Base-by-base conservation (phyloP, 805 yeast genomes). In the Teunomyces barrocoloradensis region DNA sequence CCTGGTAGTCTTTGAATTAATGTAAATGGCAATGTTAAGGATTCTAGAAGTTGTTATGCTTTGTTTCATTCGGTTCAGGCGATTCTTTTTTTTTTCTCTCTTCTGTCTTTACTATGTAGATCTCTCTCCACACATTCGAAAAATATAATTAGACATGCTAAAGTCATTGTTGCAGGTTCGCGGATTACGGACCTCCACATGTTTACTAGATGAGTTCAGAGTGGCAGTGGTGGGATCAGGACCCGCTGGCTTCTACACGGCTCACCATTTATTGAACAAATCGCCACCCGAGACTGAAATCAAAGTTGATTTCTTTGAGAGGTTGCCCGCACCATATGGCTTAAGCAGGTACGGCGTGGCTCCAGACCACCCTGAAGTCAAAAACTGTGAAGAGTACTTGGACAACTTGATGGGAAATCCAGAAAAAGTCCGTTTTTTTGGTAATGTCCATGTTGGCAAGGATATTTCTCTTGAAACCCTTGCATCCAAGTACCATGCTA, bases 321-420 rank as follows among this genome's bases (percentile, higher is more conserved):
- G 81, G 52, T 69, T 84, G 21, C 96, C 97, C 0, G 84, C 90
- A 5, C 99, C 99, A 0, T 92, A 78, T 69, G 99, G 99, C 0
- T 74, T 94, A 29, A 83, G 91, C 36, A 69, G 99, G 30, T 91
- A 80, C 61, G 99, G 99, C 1, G 98, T 94, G n/a, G 97, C 99
- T 0, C 99, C 99, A 2, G 99, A 94, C 66, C 97, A 94, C 66
- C 96, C 97, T 0, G 98, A 94, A 59, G 98, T 94, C 28, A 92
- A 91, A 63, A 83, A 83, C 50, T 87, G 94, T 57, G 72, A 84
- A 63, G 86, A 86, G 15, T 83, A 90, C 44, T 85, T 94, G 60
- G 77, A 75, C 7, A 82, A 84, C 37, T 49, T 71, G 32, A 68
- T 72, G 73, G 30, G 30, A 5, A 55, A 58, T 9, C 68, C 60